Conservation (phyloP, 768 basidiomycete species). For the Collybia mongolica region DNA sequence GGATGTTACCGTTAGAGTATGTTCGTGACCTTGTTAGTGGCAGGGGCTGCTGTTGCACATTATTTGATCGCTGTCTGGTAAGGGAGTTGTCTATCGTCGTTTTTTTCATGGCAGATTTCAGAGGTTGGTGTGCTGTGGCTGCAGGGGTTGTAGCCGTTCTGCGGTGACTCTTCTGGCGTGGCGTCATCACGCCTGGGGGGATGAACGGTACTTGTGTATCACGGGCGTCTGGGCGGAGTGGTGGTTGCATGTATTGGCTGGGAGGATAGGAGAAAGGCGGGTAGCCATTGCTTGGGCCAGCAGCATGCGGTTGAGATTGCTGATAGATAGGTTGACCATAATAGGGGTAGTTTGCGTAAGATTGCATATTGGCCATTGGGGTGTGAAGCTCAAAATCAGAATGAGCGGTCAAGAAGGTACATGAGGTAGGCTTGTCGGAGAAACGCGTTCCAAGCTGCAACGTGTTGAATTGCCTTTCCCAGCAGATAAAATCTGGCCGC, state of each 20-base stretch:
- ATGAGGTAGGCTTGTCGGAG: constrained; percentile 17
- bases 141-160: constrained; percentile 25
- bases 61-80: constrained; percentile 20
- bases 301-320: constrained; percentile 33
- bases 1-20: constrained; percentile 25
- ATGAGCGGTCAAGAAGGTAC: constrained; percentile 16
- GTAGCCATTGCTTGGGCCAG: constrained; percentile 37
- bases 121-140: constrained; percentile 23
- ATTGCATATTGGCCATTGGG: constrained; percentile 32
- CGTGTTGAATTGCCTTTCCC: constrained; percentile 23
- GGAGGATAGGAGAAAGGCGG: constrained; percentile 30
- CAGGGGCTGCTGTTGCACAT: constrained; percentile 11
- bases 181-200: constrained; percentile 12
- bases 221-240: constrained; percentile 21
- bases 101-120: constrained; percentile 64
- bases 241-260: constrained; percentile 13
- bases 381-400: constrained; percentile 11
- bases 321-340: constrained; percentile 44
- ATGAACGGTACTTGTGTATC: constrained; percentile 14
- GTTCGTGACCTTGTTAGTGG: constrained; percentile 39
- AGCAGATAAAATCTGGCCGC: constrained; percentile 1
- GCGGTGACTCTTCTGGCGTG: constrained; percentile 34
- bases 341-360: constrained; percentile 41
- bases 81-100: constrained; percentile 24
- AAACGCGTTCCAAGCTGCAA: no score